These are phyloP conservation scores for Boletellus dicymbophilus DNA, from an alignment of 1,284 basidiomycete species.

Conservation along the genomic window DNA sequence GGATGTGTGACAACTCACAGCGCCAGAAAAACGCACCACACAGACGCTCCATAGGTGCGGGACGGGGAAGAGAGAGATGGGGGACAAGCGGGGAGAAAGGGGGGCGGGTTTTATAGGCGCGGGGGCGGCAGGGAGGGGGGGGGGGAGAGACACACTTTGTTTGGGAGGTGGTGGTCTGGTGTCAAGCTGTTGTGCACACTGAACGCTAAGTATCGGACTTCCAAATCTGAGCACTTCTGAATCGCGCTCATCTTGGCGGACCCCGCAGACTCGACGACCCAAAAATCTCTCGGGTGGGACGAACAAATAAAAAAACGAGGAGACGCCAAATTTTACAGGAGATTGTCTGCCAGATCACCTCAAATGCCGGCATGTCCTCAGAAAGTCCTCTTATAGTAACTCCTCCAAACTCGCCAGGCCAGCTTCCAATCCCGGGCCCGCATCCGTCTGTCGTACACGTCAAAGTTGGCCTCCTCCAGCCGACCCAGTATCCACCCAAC, in stretches of 20 bases:
- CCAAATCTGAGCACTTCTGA: constrained; percentile 37
- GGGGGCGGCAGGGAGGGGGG: not conserved
- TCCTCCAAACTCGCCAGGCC: constrained; percentile 84
- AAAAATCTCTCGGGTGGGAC: not conserved
- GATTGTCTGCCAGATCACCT: constrained; percentile 14
- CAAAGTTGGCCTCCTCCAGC: constrained; percentile 80
- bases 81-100: not conserved
- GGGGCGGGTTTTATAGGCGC: not conserved
- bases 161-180: constrained; percentile 36
- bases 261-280: constrained; percentile 32
- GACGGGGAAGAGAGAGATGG: not conserved
- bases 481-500: constrained; percentile 72
- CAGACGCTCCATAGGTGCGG: constrained; percentile 53
- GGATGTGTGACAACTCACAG: constrained; percentile 16
- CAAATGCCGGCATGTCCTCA: constrained; percentile 43
- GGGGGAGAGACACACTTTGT: constrained; percentile 23
- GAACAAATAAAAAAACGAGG: not conserved
- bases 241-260: constrained; percentile 27
- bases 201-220: constrained; percentile 41
- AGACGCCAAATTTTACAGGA: constrained; percentile 3
- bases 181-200: constrained; percentile 34
- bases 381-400: constrained; percentile 61
- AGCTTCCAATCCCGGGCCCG: constrained; percentile 83
- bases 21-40: constrained; percentile 49
- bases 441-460: constrained; percentile 76